Base-by-base conservation (phyloP, 2,329 filamentous ascomycete species). In the Fusarium multiceps region DNA sequence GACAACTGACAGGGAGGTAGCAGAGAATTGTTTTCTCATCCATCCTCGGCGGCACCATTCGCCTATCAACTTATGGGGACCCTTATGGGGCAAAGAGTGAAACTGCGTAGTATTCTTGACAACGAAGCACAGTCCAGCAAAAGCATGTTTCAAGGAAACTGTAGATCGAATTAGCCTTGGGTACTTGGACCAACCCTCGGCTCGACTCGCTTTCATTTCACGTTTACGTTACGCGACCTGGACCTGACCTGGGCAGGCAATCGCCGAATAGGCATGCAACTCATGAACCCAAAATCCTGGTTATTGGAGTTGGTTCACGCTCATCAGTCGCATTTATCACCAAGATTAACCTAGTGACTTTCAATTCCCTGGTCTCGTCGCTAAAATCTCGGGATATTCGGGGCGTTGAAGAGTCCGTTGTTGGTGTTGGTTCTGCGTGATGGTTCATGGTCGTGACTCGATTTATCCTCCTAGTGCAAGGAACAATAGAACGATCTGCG, bases 241-340 rank as follows among this genome's bases (percentile, higher is more conserved):
- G 34, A 45, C 53, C 28, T 66, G 21, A 48, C 53, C 46, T 66
- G 21, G 55, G n/a, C 14, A 59, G 21, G 56, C 18, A 63, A 63
- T 65, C 60, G 32, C 47, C 61, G 61, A 42, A 59, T 28, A 65
- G 34, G 42, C n/a, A 53, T 47, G 62, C 37, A 66, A 41, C 61
- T 58, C 47, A 65, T 40, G 37, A 43, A 48, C 30, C 30, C 25
- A 54, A 25, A 59, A 66, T 40, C 60, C 61, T 45, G 47, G 63
- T 47, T 48, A 18, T 55, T 45, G 34, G 55, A 45, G 25, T 53
- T 47, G 25, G 40, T 60, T 66, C 25, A 27, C 28, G 32, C 32
- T 16, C 32, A 12, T 47, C 41, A 30, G 46, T 65, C 47, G 42
- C 41, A 53, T 53, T 20, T 48, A 47, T 46, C 20, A 5, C 62